Evolutionary conservation across 2,329 filamentous ascomycete species (phyloP), one percentile per base, ranked within the genome.

Genomic region (Epichloe elymi): DNA sequence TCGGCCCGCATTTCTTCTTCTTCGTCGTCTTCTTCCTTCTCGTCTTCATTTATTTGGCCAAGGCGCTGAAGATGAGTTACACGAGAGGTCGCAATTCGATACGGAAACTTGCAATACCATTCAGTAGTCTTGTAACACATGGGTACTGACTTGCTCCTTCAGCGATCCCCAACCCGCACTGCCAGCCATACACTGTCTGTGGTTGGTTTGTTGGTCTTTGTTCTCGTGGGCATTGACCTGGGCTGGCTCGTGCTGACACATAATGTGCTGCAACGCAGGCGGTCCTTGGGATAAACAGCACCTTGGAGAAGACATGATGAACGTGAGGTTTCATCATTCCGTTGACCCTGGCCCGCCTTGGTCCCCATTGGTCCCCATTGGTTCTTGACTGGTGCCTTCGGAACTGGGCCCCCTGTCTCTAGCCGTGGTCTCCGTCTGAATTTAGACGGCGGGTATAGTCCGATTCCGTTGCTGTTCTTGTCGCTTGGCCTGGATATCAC

Each of bases 31-130:
- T 30, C 30, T 2, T 2, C 30, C 10, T 30, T 30, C 30, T 30
- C 8, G 4, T 30, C 30, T 11, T 30, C 30, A 30, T 30, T 10
- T 4, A 30, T 10, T 30, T 38, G 37, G 12, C 37, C 15, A 42
- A 14, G 11, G 11, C 23, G 42, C 42, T 41, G 39, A 19, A 23
- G 17, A 41, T 19, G 11, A 41, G 46, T 48, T 33, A 33, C 46
- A 49, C 50, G 33, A 33, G 35, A 39, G 15, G 50, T 52, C 50
- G 41, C 46, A 49, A 46, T 26, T 49, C 20, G 46, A 52, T 17
- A 52, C 46, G 36, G 36, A 41, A 38, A 30, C n/a, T 30, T 36
- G 23, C 39, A 46, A 44, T 35, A 33, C 30, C 23, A 30, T 20
- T 33, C 17, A 20, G 19, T 38, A 20, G 11, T 43, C 35, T 39